Base-by-base conservation (phyloP, 2,329 filamentous ascomycete genomes). In the Penicillium sp. region DNA sequence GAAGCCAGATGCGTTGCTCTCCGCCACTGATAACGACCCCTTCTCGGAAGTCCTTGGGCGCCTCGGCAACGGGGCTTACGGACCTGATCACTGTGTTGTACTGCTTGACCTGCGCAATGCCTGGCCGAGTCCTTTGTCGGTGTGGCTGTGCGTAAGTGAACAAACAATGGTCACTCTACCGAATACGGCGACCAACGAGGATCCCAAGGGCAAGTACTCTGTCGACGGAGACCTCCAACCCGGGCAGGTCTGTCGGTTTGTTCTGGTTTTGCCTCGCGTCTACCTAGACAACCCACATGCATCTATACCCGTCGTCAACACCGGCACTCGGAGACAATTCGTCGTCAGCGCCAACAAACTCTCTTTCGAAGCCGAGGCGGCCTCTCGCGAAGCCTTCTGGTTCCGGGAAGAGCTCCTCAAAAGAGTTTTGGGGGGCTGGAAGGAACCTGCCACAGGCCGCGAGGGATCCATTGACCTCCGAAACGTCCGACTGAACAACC, bases 101-200 rank as follows among this genome's bases (percentile, higher is more conserved):
- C 74, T 93, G 2, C 74, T 96, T 44, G 91, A 96, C 67, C 74
- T 96, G 26, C 83, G 88, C 49, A 97, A 97, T 63, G 83, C 86
- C 0, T 96, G 90, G 90, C 89, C 88, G 2, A 87, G 81, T 61
- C 83, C 84, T 43, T 80, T 96, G 61, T 75, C 79, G 6, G 77
- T 93, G 3, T 78, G 77, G 26, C 68, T 95, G 2, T 65, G 75
- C 53, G 70, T 75, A 24, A 70, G 63, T 40, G 64, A 72, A 41
- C 53, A 60, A 28, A 53, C 57, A 21, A 43, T 53, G 12, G 22
- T 24, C 8, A 39, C 52, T 19, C 54, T 49, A 6, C 42, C 46
- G 26, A 28, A 48, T 12, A 43, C 49, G 12, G 47, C 47, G 9
- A 46, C 39, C 52, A 62, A 51, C 35, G 59, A 49, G 54, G 62